Evolutionary conservation across 169 alveolate genomes (phyloP), one percentile per base, ranked within the genome.

Genomic region (Theileria sp.): DNA sequence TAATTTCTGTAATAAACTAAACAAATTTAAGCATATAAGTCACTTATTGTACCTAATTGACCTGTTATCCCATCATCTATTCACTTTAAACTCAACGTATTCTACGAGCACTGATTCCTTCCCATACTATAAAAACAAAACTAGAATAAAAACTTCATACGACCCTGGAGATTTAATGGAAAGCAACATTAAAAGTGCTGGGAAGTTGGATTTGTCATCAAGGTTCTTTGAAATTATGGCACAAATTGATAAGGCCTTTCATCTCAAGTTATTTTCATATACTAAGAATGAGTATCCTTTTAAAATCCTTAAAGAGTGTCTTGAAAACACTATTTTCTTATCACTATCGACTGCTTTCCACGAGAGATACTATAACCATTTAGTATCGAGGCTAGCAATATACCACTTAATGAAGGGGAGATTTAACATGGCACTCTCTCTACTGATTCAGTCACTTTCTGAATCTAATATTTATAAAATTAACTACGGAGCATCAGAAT

Each of bases 341-440:
- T 68, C 81, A 30, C 19, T 81, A 66, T 79, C 88, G 28, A 81
- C 88, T 10, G 75, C 23, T n/a, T 81, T 81, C 65, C 71, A 75
- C 62, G 88, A 81, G 56, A 51, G 28, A 8, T 56, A 74, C 23
- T 75, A 81, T 38, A 68, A 75, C 13, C 56, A 66, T 19, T 51
- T 81, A 49, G 21, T 81, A 19, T 50, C 78, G 8, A 25, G 74
- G 30, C 75, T 81, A 50, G 65, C 83, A 60, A 13, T 75, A 36
- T 61, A 71, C 25, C 72, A 81, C 78, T 61, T 66, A 58, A 30
- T 81, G 58, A 73, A 68, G 65, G 88, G 88, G 36, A 30, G 88
- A 49, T 81, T 74, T 72, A 64, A 75, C 72, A 64, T 81, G 25
- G 64, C 67, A 66, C 73, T 81, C 6, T 15, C 79, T 0, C 50